Evolutionary conservation across 352 stramenopile genomes (phyloP).

Genomic region (Phytophthora sp.): DNA sequence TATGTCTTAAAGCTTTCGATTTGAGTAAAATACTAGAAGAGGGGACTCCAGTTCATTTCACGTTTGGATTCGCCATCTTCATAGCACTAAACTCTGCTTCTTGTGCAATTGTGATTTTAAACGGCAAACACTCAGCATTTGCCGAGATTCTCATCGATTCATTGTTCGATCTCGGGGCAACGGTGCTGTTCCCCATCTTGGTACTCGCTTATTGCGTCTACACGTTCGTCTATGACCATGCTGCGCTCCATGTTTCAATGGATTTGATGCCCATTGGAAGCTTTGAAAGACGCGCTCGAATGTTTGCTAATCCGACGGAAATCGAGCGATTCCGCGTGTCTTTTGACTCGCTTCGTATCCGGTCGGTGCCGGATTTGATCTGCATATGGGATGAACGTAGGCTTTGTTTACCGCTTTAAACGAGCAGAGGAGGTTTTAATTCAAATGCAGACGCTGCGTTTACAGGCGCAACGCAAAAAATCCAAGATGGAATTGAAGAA

Average conservation of each 20-base stretch:
- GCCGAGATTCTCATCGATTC: conserved; percentile 42
- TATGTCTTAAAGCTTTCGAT: conserved; percentile 36
- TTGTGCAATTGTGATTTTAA: conserved; percentile 15
- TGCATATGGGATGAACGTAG: conserved; percentile 37
- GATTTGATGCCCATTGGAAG: conserved; percentile 31
- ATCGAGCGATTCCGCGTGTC: conserved; percentile 35
- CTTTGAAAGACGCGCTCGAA: conserved; percentile 42
- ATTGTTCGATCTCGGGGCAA: conserved; percentile 42
- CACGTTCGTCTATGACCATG: conserved; percentile 40
- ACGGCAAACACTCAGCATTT: conserved; percentile 18
- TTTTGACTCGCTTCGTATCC: conserved; percentile 43
- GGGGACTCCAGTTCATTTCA: conserved; percentile 21
- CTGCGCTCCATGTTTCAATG: conserved; percentile 31
- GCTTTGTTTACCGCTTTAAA: conserved; percentile 44
- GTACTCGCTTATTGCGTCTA: conserved; percentile 29
- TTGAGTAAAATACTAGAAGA: conserved; percentile 34
- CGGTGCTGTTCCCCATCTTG: conserved; percentile 36
- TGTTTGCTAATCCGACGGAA: conserved; percentile 35
- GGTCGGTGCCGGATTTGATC: conserved; percentile 26
- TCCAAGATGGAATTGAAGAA: neutral
- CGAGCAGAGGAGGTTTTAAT: conserved; percentile 37
- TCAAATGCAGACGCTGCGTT: conserved; percentile 1
- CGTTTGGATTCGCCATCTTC: conserved; percentile 19
- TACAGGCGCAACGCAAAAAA: neutral
- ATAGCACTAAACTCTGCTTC: conserved; percentile 26